Evolutionary conservation across 345 rosid species (phyloP), one percentile per base, ranked within the genome.

Genomic region (Dovyalis caffra): DNA sequence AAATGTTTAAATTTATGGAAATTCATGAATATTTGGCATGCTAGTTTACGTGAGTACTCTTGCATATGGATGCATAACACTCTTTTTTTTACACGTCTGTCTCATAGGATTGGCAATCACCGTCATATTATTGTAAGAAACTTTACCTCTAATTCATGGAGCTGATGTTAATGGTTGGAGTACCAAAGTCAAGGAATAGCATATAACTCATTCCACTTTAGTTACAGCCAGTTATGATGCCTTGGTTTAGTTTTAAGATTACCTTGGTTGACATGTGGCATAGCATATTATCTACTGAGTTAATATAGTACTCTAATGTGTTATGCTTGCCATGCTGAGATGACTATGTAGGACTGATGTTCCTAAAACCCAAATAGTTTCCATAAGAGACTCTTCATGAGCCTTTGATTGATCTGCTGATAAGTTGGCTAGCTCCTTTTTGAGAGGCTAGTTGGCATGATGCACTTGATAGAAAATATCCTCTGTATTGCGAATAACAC

Each of bases 331-430:
- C 60, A n/a, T 3, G 60, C 28, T n/a, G 60, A 23, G n/a, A 8
- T 26, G 0, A 53, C 14, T 23, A 0, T 51, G 14, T 53, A 9
- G 28, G 14, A n/a, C n/a, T 53, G 60, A 53, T 53, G 60, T 53
- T 23, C 23, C 28, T 53, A 53, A 21, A n/a, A 26, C 60, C 28
- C 56, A 49, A 6, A 49, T 49, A 20, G n/a, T 18, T 49, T n/a
- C n/a, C 8, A 20, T 8, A 18, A 16, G 28, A 53, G 28, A 49
- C 56, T 49, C 56, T 49, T 49, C 60, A 53, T n/a, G n/a, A 53
- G 28, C 60, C 60, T n/a, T 53, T 53, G 60, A 53, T n/a, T 53
- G 57, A 51, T 51, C 57, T 51, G 57, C 60, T n/a, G 60, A 53
- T 53, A 53, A 53, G 12, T 53, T 53, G 60, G 12, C 60, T 53